A percentile compares a stretch with the other conserved stretches of the same genome.
phyloP scores from a whole-genome alignment of 1,284 basidiomycete genomes.

The Ceratobasidium sp. region DNA sequence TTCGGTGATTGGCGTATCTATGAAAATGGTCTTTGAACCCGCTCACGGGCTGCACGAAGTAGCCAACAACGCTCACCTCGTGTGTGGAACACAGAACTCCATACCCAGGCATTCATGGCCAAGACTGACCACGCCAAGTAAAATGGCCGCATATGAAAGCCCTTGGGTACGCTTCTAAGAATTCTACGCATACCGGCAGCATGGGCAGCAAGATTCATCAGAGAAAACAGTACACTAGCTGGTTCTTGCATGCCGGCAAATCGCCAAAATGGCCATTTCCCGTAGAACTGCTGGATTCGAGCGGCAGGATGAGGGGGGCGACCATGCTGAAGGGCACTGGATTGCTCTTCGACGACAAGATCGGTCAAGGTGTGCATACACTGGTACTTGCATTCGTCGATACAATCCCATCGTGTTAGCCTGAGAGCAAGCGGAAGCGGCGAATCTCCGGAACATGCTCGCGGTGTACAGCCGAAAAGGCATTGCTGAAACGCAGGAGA shows the following conservation, averaged over 20 bases:
- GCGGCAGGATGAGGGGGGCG: slow-evolving; percentile 29
- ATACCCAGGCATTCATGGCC: slow-evolving; percentile 93
- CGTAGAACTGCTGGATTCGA: slow-evolving; percentile 83
- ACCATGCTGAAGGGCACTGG: slow-evolving; percentile 1
- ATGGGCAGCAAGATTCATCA: slow-evolving; percentile 86
- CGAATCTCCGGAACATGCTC: slow-evolving; percentile 49
- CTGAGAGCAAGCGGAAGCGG: slow-evolving; percentile 66
- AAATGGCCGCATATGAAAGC: slow-evolving; percentile 78
- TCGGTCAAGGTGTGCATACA: slow-evolving; percentile 90
- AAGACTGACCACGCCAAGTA: slow-evolving; percentile 77
- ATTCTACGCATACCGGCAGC: slow-evolving; percentile 68
- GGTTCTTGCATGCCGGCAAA: slow-evolving; percentile 93
- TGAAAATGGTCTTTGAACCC: background rate
- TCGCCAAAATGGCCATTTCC: slow-evolving; percentile 97
- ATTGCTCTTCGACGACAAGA: slow-evolving; percentile 60
- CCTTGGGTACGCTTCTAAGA: slow-evolving; percentile 62
- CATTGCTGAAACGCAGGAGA: slow-evolving; percentile 68
- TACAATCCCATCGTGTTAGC: slow-evolving; percentile 75
- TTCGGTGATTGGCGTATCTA: slow-evolving; percentile 88
- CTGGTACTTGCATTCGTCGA: slow-evolving; percentile 87
- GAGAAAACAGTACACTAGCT: slow-evolving; percentile 88
- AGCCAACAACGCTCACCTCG: slow-evolving; percentile 68
- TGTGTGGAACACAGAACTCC: slow-evolving; percentile 93
- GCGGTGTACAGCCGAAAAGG: slow-evolving; percentile 59
- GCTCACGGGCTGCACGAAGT: background rate